These are phyloP conservation scores for Apiotrichum akiyoshidainum DNA, from an alignment of 1,284 basidiomycete species.

Conservation along the genomic window DNA sequence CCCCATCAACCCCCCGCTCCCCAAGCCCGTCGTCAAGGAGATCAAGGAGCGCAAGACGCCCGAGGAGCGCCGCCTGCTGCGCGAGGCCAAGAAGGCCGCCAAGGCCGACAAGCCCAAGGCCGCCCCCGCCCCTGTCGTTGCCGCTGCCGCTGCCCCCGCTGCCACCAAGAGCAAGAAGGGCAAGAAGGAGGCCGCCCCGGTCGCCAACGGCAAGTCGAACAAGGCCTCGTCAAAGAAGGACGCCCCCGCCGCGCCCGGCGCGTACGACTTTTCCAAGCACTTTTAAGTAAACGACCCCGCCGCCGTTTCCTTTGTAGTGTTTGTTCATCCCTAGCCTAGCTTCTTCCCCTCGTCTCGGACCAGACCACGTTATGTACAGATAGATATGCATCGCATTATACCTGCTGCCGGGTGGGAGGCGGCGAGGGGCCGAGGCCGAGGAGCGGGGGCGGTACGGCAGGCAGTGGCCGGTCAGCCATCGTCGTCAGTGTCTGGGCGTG, in stretches of 20 bases:
- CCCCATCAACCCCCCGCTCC: neutral
- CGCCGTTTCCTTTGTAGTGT: neutral
- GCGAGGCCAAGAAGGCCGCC: conserved; percentile 4
- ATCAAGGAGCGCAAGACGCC: conserved; percentile 21
- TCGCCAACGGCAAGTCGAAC: conserved; percentile 1
- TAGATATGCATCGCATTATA: conserved; percentile 6
- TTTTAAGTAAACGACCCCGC: conserved; percentile 19
- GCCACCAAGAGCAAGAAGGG: neutral
- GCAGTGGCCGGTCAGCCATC: too few species aligned
- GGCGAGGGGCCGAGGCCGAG: neutral
- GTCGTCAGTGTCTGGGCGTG: too few species aligned
- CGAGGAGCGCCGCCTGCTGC: conserved; percentile 2
- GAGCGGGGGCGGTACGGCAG: neutral
- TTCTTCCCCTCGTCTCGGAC: neutral
- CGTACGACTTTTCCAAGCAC: conserved; percentile 32
- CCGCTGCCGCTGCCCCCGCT: neutral
- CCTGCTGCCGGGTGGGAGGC: neutral
- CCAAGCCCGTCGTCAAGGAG: neutral
- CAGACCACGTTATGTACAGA: conserved; percentile 1
- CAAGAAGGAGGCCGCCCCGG: neutral
- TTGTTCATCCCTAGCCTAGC: neutral
- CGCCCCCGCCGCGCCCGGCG: conserved; percentile 9
- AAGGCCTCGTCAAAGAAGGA: conserved; percentile 5
- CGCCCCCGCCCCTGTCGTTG: neutral
- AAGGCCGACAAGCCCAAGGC: neutral